Evolutionary conservation across 345 rosid species (phyloP).

Genomic region (Trapa bicornis): DNA sequence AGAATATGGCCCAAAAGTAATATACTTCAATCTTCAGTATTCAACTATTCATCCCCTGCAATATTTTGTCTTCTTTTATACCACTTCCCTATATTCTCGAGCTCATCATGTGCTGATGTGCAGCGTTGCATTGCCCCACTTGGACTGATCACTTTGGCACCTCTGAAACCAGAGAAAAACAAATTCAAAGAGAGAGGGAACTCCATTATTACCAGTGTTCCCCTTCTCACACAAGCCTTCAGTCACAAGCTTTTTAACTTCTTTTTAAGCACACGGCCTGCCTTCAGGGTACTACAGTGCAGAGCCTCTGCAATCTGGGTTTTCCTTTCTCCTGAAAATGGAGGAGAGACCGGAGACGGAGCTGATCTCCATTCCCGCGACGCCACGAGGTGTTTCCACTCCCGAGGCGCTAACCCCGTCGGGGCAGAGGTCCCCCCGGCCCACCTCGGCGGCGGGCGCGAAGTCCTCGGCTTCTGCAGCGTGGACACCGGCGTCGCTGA

Average conservation of each 20-base stretch:
- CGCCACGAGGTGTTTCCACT: constrained; percentile 70
- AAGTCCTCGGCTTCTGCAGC: constrained; percentile 87
- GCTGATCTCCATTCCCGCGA: constrained; percentile 89
- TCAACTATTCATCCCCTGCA: too few relatives aligned
- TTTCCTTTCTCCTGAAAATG: constrained; percentile 13
- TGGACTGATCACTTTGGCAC: too few relatives aligned
- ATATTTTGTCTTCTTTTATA: too few relatives aligned
- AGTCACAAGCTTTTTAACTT: too few relatives aligned
- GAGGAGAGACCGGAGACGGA: constrained; percentile 99
- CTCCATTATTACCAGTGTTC: not conserved
- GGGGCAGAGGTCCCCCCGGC: constrained; percentile 93
- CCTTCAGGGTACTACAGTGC: not conserved
- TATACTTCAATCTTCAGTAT: too few relatives aligned
- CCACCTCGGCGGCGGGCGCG: constrained; percentile 36
- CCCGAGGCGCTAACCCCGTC: constrained; percentile 93
- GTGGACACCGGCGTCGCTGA: constrained; percentile 95
- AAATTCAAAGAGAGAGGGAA: not conserved
- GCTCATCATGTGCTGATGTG: too few relatives aligned
- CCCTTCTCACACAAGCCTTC: not conserved
- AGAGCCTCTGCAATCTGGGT: not conserved
- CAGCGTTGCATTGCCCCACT: too few relatives aligned
- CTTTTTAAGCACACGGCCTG: not conserved
- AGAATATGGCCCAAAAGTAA: too few relatives aligned
- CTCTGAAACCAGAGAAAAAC: not conserved
- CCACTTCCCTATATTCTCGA: too few relatives aligned